Evolutionary conservation across 2,329 filamentous ascomycete genomes (phyloP).

Genomic region (Didymella pinodella): DNA sequence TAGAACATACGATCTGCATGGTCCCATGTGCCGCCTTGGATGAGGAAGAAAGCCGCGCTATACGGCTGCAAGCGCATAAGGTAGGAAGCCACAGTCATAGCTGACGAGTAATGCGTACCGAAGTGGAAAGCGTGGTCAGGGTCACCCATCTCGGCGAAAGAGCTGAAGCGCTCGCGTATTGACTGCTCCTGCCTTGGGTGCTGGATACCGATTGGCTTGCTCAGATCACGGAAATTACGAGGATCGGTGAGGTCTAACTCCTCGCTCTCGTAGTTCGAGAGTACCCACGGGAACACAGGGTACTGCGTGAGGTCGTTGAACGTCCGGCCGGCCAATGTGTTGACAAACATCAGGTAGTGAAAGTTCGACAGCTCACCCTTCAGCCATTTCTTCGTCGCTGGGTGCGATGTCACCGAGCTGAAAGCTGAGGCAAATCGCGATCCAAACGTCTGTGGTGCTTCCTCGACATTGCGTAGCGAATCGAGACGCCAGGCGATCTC

Average conservation of each 20-base stretch:
- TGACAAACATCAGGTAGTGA: slow-evolving; percentile 97
- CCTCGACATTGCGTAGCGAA: slow-evolving; percentile 73
- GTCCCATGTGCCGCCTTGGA: slow-evolving; percentile 96
- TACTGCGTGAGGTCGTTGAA: slow-evolving; percentile 99
- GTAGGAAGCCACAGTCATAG: slow-evolving; percentile 98
- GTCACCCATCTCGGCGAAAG: slow-evolving; percentile 90
- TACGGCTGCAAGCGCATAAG: slow-evolving; percentile 95
- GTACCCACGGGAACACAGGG: slow-evolving; percentile 95
- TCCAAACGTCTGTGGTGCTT: slow-evolving; percentile 73
- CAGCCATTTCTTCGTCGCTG: slow-evolving; percentile 88
- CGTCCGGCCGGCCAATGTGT: slow-evolving; percentile 94
- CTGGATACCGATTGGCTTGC: slow-evolving; percentile 96
- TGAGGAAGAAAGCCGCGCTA: slow-evolving; percentile 90
- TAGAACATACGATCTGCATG: slow-evolving; percentile 96
- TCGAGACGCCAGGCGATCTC: slow-evolving; percentile 95
- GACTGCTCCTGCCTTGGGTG: slow-evolving; percentile 76
- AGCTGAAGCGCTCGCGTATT: slow-evolving; percentile 83
- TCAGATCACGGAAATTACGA: slow-evolving; percentile 85
- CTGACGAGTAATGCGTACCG: slow-evolving; percentile 97
- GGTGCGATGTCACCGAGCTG: slow-evolving; percentile 80
- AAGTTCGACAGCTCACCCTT: slow-evolving; percentile 98
- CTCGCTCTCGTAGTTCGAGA: slow-evolving; percentile 94
- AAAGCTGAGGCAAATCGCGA: slow-evolving; percentile 94
- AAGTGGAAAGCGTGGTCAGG: slow-evolving; percentile 86
- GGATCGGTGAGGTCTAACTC: slow-evolving; percentile 88